Percentiles rank a stretch among this genome's conserved stretches.
These are phyloP conservation scores for Nicotiana attenuata DNA, from an alignment of 257 asterid genomes.

Conservation along the genomic window DNA sequence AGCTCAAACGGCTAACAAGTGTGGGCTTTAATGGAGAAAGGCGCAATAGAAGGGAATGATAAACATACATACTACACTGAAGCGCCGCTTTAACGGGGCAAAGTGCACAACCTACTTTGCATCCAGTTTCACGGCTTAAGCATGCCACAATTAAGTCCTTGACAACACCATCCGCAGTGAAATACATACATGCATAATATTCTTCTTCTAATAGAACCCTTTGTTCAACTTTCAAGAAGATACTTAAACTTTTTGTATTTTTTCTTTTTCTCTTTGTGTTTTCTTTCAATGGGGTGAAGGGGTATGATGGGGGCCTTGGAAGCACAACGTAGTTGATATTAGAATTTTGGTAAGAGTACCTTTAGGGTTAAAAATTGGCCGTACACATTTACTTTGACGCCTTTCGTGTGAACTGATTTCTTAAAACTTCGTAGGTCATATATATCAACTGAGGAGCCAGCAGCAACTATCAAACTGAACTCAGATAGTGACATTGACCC, in stretches of 20 bases:
- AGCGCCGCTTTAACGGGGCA: neutral
- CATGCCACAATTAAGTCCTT: neutral
- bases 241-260: neutral
- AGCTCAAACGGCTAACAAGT: neutral
- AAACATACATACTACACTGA: neutral
- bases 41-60: neutral
- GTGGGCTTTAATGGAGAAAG: neutral
- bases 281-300: constrained; percentile 2
- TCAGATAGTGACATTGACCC: constrained; percentile 72
- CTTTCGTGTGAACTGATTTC: constrained; percentile 34
- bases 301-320: neutral
- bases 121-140: neutral
- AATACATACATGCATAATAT: neutral
- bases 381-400: constrained; percentile 56
- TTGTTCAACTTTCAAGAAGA: neutral
- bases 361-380: constrained; percentile 55
- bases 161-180: neutral
- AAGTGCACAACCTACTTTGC: neutral
- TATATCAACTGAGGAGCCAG: constrained; percentile 48
- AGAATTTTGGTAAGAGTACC: constrained; percentile 40
- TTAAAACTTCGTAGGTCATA: constrained; percentile 63
- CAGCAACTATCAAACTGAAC: constrained; percentile 57
- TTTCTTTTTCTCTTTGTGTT: neutral
- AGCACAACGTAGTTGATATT: constrained; percentile 10
- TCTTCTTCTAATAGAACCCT: neutral